Evolutionary conservation across 148 eudicot genomes (phyloP).

Genomic region (Euryodendron excelsum): DNA sequence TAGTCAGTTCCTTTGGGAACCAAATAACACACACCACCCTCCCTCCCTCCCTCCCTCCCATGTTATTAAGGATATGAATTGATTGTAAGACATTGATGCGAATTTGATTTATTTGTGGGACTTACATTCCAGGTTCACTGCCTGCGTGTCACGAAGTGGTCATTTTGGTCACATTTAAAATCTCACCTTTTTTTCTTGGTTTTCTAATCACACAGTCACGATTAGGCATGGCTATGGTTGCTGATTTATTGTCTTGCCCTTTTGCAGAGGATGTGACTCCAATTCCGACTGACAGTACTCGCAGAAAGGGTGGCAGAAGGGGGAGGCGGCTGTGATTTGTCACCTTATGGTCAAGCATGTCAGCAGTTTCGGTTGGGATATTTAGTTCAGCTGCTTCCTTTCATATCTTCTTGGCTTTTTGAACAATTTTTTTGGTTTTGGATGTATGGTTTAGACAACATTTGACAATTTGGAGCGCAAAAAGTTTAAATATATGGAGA

Average conservation of each 20-base stretch:
- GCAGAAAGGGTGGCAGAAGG: slow-evolving; percentile 92
- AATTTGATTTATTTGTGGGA: background rate
- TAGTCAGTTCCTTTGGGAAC: background rate
- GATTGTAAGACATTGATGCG: background rate
- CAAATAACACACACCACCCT: too few relatives aligned
- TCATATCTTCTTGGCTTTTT: background rate
- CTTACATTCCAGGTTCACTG: background rate
- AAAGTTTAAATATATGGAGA: background rate
- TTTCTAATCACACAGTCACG: too few relatives aligned
- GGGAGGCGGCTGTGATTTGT: slow-evolving; percentile 77
- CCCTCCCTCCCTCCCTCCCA: too few relatives aligned
- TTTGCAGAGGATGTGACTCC: slow-evolving; percentile 88
- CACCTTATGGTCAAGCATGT: background rate
- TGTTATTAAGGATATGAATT: background rate
- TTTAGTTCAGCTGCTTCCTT: background rate
- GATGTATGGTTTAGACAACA: background rate
- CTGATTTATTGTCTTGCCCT: background rate
- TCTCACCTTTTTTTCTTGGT: too few relatives aligned
- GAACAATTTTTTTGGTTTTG: slow-evolving; percentile 8
- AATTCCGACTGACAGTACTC: slow-evolving; percentile 86
- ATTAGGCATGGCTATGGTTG: too few relatives aligned
- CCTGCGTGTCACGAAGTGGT: too few relatives aligned
- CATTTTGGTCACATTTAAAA: too few relatives aligned
- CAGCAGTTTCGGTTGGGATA: background rate
- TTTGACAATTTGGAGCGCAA: background rate